Conservation (phyloP, 106 monocot genomes). For the Vanilla planifolia region DNA sequence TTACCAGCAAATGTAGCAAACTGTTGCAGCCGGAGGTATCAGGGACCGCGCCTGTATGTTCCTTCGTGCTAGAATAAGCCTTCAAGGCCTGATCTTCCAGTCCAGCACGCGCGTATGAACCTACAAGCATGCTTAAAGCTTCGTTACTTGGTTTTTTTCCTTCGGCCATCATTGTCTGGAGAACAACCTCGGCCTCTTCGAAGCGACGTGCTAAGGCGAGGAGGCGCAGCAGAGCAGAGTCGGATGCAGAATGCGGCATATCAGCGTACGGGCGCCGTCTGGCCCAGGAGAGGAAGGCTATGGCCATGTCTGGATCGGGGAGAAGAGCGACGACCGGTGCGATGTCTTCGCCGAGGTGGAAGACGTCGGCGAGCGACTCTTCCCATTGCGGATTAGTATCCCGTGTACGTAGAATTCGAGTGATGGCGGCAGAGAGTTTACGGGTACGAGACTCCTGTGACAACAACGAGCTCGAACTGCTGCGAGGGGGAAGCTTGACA, state of each 20-base stretch:
- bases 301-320: slow-evolving; percentile 45
- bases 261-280: slow-evolving; percentile 8
- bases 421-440: slow-evolving; percentile 20
- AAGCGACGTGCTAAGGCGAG: slow-evolving; percentile 35
- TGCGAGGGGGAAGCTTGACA: slow-evolving; percentile 13
- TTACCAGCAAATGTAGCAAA: slow-evolving; percentile 44
- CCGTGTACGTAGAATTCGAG: slow-evolving; percentile 22
- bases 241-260: slow-evolving; percentile 17
- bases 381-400: slow-evolving; percentile 24
- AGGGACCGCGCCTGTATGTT: slow-evolving; percentile 13
- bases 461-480: neutral
- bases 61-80: slow-evolving; percentile 13
- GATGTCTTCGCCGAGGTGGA: slow-evolving; percentile 13
- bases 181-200: slow-evolving; percentile 29
- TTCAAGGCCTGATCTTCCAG: slow-evolving; percentile 35
- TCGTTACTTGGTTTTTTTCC: slow-evolving; percentile 30
- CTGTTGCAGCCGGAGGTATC: slow-evolving; percentile 37
- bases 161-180: slow-evolving; percentile 38
- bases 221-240: slow-evolving; percentile 46
- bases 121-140: slow-evolving; percentile 35
- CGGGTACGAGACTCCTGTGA: neutral
- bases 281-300: slow-evolving; percentile 51
- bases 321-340: slow-evolving; percentile 33
- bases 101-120: slow-evolving; percentile 37
- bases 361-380: slow-evolving; percentile 10